phyloP scores from a whole-genome alignment of 768 basidiomycete genomes.

The Obba rivulosa region DNA sequence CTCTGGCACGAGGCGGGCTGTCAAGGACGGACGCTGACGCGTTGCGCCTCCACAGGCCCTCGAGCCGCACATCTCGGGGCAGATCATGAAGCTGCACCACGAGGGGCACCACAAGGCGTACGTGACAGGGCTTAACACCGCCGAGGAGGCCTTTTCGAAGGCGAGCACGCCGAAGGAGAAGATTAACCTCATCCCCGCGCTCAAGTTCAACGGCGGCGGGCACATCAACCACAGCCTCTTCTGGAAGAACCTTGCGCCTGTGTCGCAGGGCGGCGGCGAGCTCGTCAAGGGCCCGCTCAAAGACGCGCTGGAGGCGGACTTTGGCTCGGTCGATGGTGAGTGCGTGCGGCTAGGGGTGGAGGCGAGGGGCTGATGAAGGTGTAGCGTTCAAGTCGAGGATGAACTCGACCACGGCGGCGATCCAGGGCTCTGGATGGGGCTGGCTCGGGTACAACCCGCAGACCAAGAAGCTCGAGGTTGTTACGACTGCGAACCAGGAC shows the following conservation, averaged over 20 bases:
- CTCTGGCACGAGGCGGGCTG: no score
- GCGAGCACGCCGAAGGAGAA: slow-evolving; percentile 60
- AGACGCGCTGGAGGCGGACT: slow-evolving; percentile 70
- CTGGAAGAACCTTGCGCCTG: slow-evolving; percentile 95
- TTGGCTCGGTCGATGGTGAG: slow-evolving; percentile 72
- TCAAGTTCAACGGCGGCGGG: slow-evolving; percentile 98
- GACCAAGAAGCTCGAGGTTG: slow-evolving; percentile 77
- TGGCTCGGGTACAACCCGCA: slow-evolving; percentile 81
- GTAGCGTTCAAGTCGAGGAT: slow-evolving; percentile 75
- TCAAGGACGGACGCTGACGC: not conserved
- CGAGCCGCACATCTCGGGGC: slow-evolving; percentile 84
- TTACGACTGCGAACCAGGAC: slow-evolving; percentile 96
- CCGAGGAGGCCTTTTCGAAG: slow-evolving; percentile 77
- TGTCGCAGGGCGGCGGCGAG: slow-evolving; percentile 54
- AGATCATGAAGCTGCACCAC: slow-evolving; percentile 95
- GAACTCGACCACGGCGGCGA: slow-evolving; percentile 82
- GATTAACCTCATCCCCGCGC: slow-evolving; percentile 83
- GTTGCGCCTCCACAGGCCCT: slow-evolving; percentile 47
- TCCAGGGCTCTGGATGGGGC: slow-evolving; percentile 98
- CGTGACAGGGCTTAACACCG: slow-evolving; percentile 91
- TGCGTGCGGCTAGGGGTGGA: not conserved
- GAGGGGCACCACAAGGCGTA: slow-evolving; percentile 90
- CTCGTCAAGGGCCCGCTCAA: slow-evolving; percentile 65
- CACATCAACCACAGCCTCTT: slow-evolving; percentile 96
- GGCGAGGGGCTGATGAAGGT: not conserved